Evolutionary conservation across 257 asterid species (phyloP).

Genomic region (Mitragyna speciosa): DNA sequence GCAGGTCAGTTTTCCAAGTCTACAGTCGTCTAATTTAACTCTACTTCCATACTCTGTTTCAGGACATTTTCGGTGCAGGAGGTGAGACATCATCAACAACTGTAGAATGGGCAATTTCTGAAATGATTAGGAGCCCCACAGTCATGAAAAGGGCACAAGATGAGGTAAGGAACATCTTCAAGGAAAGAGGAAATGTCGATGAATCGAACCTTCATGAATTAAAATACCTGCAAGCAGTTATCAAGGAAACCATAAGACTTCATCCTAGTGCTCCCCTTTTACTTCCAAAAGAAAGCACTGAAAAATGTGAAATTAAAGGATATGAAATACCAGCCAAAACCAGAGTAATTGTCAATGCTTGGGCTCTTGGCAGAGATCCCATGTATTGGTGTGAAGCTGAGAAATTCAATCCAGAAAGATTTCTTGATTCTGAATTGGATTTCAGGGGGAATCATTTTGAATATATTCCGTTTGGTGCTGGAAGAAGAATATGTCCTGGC

Average conservation of each 20-base stretch:
- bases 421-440: not conserved
- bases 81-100: not conserved
- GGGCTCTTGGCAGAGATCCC: not conserved
- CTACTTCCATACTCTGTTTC: no score
- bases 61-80: constrained; percentile 1
- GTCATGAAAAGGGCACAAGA: not conserved
- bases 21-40: not conserved
- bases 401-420: not conserved
- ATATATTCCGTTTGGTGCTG: not conserved
- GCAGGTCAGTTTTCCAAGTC: not conserved
- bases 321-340: not conserved
- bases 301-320: not conserved
- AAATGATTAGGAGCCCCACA: not conserved
- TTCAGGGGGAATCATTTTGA: not conserved
- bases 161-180: not conserved
- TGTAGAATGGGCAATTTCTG: not conserved
- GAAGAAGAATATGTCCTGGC: not conserved
- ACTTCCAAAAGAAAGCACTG: not conserved
- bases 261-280: not conserved
- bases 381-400: not conserved
- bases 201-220: not conserved
- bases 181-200: not conserved
- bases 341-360: not conserved
- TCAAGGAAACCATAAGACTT: not conserved
- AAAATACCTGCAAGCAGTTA: not conserved